A percentile compares a stretch with the other conserved stretches of the same genome.
Conservation (phyloP, 2,329 filamentous ascomycete genomes). For the Colletotrichum sp. region DNA sequence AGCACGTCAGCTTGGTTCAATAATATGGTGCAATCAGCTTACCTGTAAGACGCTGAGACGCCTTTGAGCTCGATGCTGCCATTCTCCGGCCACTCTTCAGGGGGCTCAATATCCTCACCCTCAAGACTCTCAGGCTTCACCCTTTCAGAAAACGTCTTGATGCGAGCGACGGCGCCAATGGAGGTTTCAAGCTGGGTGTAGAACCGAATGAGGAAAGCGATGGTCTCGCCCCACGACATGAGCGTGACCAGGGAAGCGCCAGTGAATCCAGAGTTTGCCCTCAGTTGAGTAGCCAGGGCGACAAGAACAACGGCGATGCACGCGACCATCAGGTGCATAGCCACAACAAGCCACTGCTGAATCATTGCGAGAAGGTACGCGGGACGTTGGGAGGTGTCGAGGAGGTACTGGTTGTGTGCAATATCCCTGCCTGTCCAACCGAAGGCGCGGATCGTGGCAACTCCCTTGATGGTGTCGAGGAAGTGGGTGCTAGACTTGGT, state of each 20-base stretch:
- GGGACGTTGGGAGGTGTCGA: constrained; percentile 58
- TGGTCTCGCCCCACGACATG: constrained; percentile 33
- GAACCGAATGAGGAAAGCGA: constrained; percentile 30
- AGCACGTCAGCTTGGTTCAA: neutral
- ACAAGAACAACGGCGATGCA: constrained; percentile 51
- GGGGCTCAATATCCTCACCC: constrained; percentile 6
- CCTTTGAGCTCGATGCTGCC: constrained; percentile 22
- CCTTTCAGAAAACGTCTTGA: constrained; percentile 24
- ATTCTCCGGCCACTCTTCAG: constrained; percentile 20
- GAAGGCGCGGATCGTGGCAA: constrained; percentile 59
- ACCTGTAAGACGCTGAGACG: constrained; percentile 23
- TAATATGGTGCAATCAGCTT: accelerated
- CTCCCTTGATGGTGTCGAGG: constrained; percentile 54
- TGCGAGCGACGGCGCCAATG: constrained; percentile 23
- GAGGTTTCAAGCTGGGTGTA: constrained; percentile 33
- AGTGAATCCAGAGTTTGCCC: constrained; percentile 33
- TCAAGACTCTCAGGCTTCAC: constrained; percentile 13
- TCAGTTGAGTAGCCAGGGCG: constrained; percentile 46
- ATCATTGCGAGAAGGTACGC: constrained; percentile 60
- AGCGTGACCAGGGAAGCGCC: constrained; percentile 38
- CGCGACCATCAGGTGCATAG: constrained; percentile 52
- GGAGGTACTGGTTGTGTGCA: constrained; percentile 46
- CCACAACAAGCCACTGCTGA: constrained; percentile 59
- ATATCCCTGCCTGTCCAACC: constrained; percentile 52
- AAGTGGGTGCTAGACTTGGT: constrained; percentile 42